Evolutionary conservation across 2,329 filamentous ascomycete genomes (phyloP), one percentile per base, ranked within the genome.

Genomic region (Botrytis tulipae): DNA sequence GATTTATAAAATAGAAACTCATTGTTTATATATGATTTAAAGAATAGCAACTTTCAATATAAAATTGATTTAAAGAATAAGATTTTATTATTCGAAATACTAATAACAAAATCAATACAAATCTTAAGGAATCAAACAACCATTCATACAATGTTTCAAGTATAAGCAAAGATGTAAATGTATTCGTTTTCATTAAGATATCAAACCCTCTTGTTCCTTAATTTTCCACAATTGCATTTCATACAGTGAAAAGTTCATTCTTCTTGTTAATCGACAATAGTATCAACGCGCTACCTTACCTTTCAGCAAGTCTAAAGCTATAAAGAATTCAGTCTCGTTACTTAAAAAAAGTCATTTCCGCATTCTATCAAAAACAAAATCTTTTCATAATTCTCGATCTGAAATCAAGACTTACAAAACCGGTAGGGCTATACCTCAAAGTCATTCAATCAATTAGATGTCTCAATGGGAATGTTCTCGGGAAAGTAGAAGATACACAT

Each of bases 181-280:
- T n/a, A 12, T n/a, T 14, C 25, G 14, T 10, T n/a, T n/a, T 3
- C 5, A 14, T 25, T 14, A 1, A 5, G 4, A 12, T n/a, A n/a
- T n/a, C 4, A 0, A 51, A n/a, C 5, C 0, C 9, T n/a, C 1
- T 14, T n/a, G 5, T 7, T 37, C 57, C 9, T 22, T 2, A 22
- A 4, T 9, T 35, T 35, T 22, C 9, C 5, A 25, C 18, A 12
- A 25, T 60, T 22, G 2, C 3, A 25, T 25, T 48, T 48, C 2
- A 60, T 25, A 5, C 20, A 61, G 2, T 37, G 35, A 40, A n/a
- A 14, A 2, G 1, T n/a, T 40, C 12, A 14, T 12, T n/a, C 35
- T 25, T n/a, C 10, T 62, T 61, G 2, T 18, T 14, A 62, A 40
- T n/a, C 6, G 0, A 18, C 25, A n/a, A 62, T 62, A 42, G 25